These are phyloP conservation scores for Phallus indusiatus DNA, from an alignment of 768 basidiomycete species.

Conservation along the genomic window DNA sequence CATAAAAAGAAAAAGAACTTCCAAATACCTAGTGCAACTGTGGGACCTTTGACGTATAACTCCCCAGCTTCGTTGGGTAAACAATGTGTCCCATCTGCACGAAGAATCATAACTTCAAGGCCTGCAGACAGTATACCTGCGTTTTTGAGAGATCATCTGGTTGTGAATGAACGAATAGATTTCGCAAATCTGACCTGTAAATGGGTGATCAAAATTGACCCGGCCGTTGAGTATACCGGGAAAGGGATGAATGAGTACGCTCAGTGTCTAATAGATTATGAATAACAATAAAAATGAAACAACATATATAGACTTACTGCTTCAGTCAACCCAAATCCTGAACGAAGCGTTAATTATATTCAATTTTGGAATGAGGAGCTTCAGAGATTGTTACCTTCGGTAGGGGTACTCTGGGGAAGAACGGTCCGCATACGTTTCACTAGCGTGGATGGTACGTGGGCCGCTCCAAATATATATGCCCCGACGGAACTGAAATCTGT, in stretches of 20 bases:
- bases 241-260: slow-evolving; percentile 33
- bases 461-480: slow-evolving; percentile 44
- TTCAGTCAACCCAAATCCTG: neutral
- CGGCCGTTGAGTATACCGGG: slow-evolving; percentile 39
- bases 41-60: slow-evolving; percentile 46
- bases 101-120: slow-evolving; percentile 51
- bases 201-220: slow-evolving; percentile 8
- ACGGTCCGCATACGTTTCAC: slow-evolving; percentile 30
- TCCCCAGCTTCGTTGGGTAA: slow-evolving; percentile 54
- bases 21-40: slow-evolving; percentile 37
- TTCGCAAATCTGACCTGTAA: slow-evolving; percentile 26
- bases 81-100: slow-evolving; percentile 49
- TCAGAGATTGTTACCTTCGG: slow-evolving; percentile 35
- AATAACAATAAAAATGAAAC: neutral
- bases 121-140: slow-evolving; percentile 55
- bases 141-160: neutral
- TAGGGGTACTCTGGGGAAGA: slow-evolving; percentile 20
- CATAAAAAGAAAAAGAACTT: no score
- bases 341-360: neutral
- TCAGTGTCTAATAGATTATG: slow-evolving; percentile 39
- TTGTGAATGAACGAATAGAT: slow-evolving; percentile 15
- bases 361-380: neutral
- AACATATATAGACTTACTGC: neutral
- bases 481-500: slow-evolving; percentile 46
- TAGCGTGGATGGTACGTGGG: slow-evolving; percentile 55